These are phyloP conservation scores for Podospora tetraspora DNA, from an alignment of 495 filamentous ascomycete genomes.

Conservation along the genomic window DNA sequence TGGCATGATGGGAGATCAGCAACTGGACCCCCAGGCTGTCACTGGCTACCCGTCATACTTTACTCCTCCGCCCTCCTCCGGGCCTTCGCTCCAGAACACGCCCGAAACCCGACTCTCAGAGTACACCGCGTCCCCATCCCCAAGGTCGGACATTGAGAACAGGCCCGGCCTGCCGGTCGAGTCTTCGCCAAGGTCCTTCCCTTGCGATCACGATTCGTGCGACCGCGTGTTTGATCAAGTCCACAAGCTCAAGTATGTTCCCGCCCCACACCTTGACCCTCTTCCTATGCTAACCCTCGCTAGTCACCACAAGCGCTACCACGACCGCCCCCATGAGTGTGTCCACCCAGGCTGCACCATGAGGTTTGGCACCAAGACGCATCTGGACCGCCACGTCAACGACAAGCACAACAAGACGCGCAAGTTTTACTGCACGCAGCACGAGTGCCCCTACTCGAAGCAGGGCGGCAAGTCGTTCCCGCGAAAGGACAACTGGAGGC, in stretches of 20 bases:
- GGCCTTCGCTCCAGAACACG: constrained; percentile 38
- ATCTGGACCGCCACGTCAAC: constrained; percentile 48
- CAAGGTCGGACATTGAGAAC: constrained; percentile 21
- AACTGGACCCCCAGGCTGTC: neutral
- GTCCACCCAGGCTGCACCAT: constrained; percentile 36
- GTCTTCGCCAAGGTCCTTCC: constrained; percentile 25
- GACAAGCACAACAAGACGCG: constrained; percentile 47
- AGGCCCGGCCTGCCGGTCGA: constrained; percentile 6
- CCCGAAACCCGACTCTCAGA: constrained; percentile 38
- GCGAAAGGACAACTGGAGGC: constrained; percentile 48
- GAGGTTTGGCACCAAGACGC: constrained; percentile 49
- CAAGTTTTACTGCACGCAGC: constrained; percentile 42
- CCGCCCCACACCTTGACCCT: neutral
- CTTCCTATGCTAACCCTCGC: constrained; percentile 3
- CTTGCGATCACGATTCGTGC: constrained; percentile 40
- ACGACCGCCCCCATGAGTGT: constrained; percentile 44
- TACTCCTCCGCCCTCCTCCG: constrained; percentile 39
- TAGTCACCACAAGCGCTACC: constrained; percentile 46
- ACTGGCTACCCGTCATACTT: constrained; percentile 26
- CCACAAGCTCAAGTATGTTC: constrained; percentile 45
- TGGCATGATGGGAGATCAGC: neutral
- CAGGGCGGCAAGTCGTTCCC: constrained; percentile 46
- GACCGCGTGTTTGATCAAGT: constrained; percentile 40
- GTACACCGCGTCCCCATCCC: constrained; percentile 34
- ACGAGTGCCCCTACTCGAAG: constrained; percentile 42